Evolutionary conservation across 805 yeast species (phyloP), one percentile per base, ranked within the genome.

Genomic region (Scheffersomyces coipomensis): DNA sequence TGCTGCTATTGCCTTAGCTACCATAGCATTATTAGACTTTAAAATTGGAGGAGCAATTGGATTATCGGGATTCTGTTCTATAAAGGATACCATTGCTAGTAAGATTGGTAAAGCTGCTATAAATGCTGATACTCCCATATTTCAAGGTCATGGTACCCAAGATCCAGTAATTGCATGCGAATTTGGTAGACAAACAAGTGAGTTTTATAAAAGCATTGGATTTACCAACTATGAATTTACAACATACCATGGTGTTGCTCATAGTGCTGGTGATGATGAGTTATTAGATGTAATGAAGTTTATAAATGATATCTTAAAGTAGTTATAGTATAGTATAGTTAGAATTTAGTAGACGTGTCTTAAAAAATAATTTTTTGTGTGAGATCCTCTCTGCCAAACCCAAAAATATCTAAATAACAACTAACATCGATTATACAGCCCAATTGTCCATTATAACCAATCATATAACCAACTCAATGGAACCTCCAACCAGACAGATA

Each of bases 121-220:
- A 24, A 88, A 88, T 56, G 55, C 62, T 12, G 63, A 70, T 5
- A 85, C 95, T 0, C 95, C 96, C 1, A 67, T 88, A 6, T 88
- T 89, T 66, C 86, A 87, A 50, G 95, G 93, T 6, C 97, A 91
- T 60, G 98, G 99, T 23, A 79, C 80, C 4, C 61, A 55, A 2
- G 98, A 91, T 56, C 85, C 84, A 1, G 68, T 90, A 3, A 76
- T 91, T 9, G 52, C 60, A 7, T 62, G 60, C 29, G 47, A 59
- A 6, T 58, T 47, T 18, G 81, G 78, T 2, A 54, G 64, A 30
- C 39, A 52, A 21, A 63, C 81, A 1, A 49, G 59, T 11, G 73
- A 76, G 5, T 68, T 75, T 26, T 77, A 76, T 58, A 58, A 70
- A 45, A 51, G 62, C 2, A 54, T 79, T 29, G 87, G 84, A 0